phyloP scores from a whole-genome alignment of 257 asterid species.

The Solanum infundibuliforme region DNA sequence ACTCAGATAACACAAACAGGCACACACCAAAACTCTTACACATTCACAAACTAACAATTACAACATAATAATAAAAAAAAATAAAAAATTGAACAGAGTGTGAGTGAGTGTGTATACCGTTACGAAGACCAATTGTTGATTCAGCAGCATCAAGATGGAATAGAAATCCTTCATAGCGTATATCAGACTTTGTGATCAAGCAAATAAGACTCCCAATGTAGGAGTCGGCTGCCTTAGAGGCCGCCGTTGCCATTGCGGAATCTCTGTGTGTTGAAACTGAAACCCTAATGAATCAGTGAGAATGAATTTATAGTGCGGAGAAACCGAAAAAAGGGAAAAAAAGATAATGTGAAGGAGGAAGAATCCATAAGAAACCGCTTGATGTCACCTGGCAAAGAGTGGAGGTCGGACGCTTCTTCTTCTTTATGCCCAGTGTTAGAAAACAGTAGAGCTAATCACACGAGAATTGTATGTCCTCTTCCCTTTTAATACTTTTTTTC shows the following conservation, averaged over 20 bases:
- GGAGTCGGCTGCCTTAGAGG: slow-evolving; percentile 2
- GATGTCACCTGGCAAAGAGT: background rate
- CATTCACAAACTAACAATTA: background rate
- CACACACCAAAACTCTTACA: background rate
- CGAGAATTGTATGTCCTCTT: background rate
- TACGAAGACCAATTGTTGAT: slow-evolving; percentile 9
- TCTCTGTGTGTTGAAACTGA: background rate
- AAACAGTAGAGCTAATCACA: background rate
- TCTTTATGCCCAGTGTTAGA: background rate
- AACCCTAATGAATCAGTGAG: background rate
- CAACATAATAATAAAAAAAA: background rate
- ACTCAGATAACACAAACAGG: background rate
- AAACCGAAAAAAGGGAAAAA: background rate
- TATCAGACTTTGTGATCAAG: slow-evolving; percentile 16
- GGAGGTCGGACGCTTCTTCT: background rate
- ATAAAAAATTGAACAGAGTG: background rate
- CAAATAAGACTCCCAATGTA: slow-evolving; percentile 15
- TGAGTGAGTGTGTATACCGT: slow-evolving; percentile 7
- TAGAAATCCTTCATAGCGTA: slow-evolving; percentile 20
- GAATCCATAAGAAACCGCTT: background rate
- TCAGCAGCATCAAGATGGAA: slow-evolving; percentile 1
- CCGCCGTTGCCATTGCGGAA: background rate
- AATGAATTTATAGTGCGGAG: background rate
- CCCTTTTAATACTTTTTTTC: background rate
- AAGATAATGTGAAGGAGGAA: background rate